Percentiles rank a stretch among this genome's conserved stretches.
These are phyloP conservation scores for Fusarium dlaminii DNA, from an alignment of 2,329 filamentous ascomycete genomes.

Conservation along the genomic window DNA sequence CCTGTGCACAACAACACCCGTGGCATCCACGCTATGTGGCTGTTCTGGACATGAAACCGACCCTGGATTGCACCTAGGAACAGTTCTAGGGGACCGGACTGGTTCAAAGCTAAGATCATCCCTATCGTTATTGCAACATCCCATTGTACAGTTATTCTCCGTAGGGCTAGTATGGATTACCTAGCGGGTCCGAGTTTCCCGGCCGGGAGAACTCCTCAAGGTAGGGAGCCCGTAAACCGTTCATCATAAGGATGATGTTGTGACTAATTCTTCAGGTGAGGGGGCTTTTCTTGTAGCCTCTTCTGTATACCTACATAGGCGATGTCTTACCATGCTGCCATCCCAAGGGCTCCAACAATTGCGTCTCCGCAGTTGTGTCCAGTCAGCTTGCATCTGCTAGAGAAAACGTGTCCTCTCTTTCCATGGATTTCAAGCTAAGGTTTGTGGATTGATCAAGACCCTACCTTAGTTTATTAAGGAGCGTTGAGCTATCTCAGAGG, in stretches of 20 bases:
- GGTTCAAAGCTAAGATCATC: conserved; percentile 8
- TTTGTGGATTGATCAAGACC: neutral
- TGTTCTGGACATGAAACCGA: conserved; percentile 12
- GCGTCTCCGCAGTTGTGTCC: neutral
- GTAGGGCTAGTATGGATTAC: conserved; percentile 9
- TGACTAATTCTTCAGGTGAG: neutral
- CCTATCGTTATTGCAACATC: neutral
- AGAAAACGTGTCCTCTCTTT: conserved; percentile 2
- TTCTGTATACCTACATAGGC: neutral
- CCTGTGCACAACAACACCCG: neutral
- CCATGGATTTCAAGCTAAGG: neutral
- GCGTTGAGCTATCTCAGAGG: conserved; percentile 14
- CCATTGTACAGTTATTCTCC: neutral
- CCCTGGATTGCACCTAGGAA: conserved; percentile 2
- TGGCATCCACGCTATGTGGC: conserved; percentile 26
- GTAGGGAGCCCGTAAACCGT: neutral
- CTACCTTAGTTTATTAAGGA: neutral
- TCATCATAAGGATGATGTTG: neutral
- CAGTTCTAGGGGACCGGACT: neutral
- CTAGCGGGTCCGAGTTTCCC: conserved; percentile 13
- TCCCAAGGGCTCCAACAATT: neutral
- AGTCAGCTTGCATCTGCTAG: neutral
- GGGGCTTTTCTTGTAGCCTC: neutral
- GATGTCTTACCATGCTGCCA: neutral
- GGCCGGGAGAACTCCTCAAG: neutral